Evolutionary conservation across 495 filamentous ascomycete genomes (phyloP).

Genomic region (Pyrenula massariospora): DNA sequence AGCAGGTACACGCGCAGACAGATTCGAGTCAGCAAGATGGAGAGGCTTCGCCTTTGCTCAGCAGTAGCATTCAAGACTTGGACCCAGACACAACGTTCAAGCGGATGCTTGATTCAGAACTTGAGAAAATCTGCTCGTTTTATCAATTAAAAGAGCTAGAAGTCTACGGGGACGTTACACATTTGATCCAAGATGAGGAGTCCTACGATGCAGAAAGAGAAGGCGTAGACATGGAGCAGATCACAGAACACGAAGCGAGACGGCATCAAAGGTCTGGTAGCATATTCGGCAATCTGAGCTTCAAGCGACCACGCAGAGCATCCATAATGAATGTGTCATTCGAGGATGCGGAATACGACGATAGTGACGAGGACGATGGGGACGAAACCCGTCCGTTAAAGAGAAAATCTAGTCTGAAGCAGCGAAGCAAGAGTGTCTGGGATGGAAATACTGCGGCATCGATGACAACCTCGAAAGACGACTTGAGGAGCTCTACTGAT

Average conservation of each 20-base stretch:
- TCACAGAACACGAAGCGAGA: slow-evolving; percentile 35
- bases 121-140: slow-evolving; percentile 89
- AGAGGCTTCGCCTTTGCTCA: slow-evolving; percentile 76
- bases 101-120: slow-evolving; percentile 71
- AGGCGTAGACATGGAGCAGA: slow-evolving; percentile 40
- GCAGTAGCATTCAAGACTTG: slow-evolving; percentile 24
- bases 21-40: slow-evolving; percentile 43
- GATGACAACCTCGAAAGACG: slow-evolving; percentile 22
- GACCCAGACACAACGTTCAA: slow-evolving; percentile 71
- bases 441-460: slow-evolving; percentile 12
- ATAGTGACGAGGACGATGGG: slow-evolving; percentile 56
- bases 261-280: slow-evolving; percentile 29
- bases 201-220: slow-evolving; percentile 54
- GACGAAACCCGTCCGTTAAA: slow-evolving; percentile 23
- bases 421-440: slow-evolving; percentile 10
- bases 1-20: slow-evolving; percentile 46
- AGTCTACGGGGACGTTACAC: slow-evolving; percentile 68
- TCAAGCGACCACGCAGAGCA: slow-evolving; percentile 26
- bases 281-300: slow-evolving; percentile 30
- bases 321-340: slow-evolving; percentile 36
- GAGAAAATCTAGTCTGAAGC: slow-evolving; percentile 1
- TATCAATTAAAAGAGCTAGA: slow-evolving; percentile 79
- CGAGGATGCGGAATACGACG: slow-evolving; percentile 32
- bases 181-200: slow-evolving; percentile 63
- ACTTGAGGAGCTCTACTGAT: slow-evolving; percentile 43